These are phyloP conservation scores for Monosporozyma servazzii DNA, from an alignment of 805 yeast species.

Conservation along the genomic window DNA sequence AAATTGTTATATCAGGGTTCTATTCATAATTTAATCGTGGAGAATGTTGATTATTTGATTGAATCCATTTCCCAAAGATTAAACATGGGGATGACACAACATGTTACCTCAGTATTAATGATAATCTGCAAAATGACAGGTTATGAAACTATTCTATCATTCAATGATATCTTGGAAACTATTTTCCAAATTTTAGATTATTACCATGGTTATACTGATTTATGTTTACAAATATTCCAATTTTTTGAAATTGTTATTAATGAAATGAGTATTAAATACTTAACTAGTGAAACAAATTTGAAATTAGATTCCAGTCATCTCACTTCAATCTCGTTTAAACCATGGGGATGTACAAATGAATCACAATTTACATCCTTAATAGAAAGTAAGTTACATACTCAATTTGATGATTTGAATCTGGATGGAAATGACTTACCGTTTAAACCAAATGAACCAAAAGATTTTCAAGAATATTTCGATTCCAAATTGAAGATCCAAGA, in stretches of 20 bases:
- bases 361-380: conserved; percentile 39
- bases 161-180: conserved; percentile 65
- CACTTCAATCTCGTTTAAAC: conserved; percentile 31
- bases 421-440: conserved; percentile 5
- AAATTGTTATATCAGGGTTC: conserved; percentile 46
- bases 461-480: conserved; percentile 31
- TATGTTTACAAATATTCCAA: conserved; percentile 65
- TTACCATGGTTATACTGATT: conserved; percentile 69
- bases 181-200: conserved; percentile 71
- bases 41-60: conserved; percentile 70
- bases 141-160: conserved; percentile 46
- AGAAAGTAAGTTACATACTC: conserved; percentile 29
- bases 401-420: conserved; percentile 12
- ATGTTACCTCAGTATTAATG: conserved; percentile 61
- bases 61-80: conserved; percentile 68
- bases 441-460: conserved; percentile 28
- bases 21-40: conserved; percentile 44
- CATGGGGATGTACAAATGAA: conserved; percentile 51
- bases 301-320: conserved; percentile 12
- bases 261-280: conserved; percentile 36
- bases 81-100: conserved; percentile 62
- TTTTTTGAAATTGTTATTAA: conserved; percentile 55
- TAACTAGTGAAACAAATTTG: conserved; percentile 20
- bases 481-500: conserved; percentile 20
- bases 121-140: conserved; percentile 70